Base-by-base conservation (phyloP, 768 basidiomycete genomes). In the Tricholoma saponaceum region DNA sequence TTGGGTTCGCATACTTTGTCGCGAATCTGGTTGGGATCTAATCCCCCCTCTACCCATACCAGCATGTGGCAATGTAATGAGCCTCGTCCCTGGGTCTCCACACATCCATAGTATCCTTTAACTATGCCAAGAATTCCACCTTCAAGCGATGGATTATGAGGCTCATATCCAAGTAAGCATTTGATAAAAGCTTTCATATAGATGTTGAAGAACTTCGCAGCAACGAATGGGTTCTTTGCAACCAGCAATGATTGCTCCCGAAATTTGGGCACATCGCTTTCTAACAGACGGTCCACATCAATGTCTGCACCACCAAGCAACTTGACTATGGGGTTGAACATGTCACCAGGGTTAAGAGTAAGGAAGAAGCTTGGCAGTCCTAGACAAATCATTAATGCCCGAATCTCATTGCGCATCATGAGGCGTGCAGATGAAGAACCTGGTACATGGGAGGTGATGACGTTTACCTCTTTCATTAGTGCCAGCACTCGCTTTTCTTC, bases 331-430 rank as follows among this genome's bases (percentile, higher is more conserved):
- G 76, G 76, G 60, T 73, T 75, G 41, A 74, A 69, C 0, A 75
- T 61, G 56, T 78, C 76, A 16, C 72, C 70, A 20, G 79, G 79
- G 64, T 80, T 80, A 4, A 79, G 69, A 0, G 79, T 82, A 0
- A 82, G 54, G 58, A 67, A 82, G 23, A 80, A 75, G 20, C 61
- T 72, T 4, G 76, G 78, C 1, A 75, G 9, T 0, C 79, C 76
- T n/a, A 69, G 57, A 1, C 66, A 58, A 7, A 68, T 64, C 37
- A 72, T 76, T 10, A 78, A 33, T 0, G 51, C 67, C 2, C 68
- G 50, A 20, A 78, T 76, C 59, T 79, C 70, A 69, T 79, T 79
- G 0, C 72, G 50, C 63, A 72, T 70, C 0, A 33, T 32, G 0
- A 69, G 22, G 33, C 66, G 61, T 0, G 72, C 56, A 0, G 73